Conservation (phyloP, 2,329 filamentous ascomycete species). For the Aspergillus tamarii region DNA sequence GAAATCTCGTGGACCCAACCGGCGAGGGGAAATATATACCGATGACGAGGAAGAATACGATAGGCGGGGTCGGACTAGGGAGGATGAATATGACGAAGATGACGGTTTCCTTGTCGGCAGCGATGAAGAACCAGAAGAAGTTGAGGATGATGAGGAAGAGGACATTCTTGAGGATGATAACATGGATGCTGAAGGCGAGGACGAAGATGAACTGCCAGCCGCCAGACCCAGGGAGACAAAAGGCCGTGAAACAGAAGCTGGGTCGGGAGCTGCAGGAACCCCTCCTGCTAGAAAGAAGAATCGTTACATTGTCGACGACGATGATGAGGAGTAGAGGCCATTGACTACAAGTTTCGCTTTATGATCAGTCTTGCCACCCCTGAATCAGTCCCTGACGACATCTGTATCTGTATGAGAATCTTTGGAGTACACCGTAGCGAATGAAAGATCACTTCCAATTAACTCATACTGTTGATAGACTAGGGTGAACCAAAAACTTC, state of each 20-base stretch:
- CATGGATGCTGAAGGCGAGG: constrained; percentile 50
- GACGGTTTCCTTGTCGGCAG: constrained; percentile 71
- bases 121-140: constrained; percentile 52
- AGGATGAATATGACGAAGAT: constrained; percentile 82
- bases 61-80: constrained; percentile 56
- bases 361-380: not conserved
- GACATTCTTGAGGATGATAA: constrained; percentile 48
- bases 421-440: constrained; percentile 7
- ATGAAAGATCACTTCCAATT: constrained; percentile 5
- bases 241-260: constrained; percentile 22
- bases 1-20: constrained; percentile 44
- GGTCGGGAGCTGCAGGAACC: constrained; percentile 31
- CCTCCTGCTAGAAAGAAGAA: constrained; percentile 50
- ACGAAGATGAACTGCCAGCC: constrained; percentile 35
- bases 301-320: constrained; percentile 52
- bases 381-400: constrained; percentile 12
- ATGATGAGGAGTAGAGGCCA: constrained; percentile 48
- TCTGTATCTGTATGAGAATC: constrained; percentile 15
- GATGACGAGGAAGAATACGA: constrained; percentile 54
- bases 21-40: constrained; percentile 52
- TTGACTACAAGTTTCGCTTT: constrained; percentile 13
- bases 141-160: constrained; percentile 48
- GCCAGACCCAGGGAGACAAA: constrained; percentile 34
- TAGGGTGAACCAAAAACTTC: not conserved
- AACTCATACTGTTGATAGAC: not conserved